phyloP scores from a whole-genome alignment of 257 asterid genomes.

The Rhazya stricta region DNA sequence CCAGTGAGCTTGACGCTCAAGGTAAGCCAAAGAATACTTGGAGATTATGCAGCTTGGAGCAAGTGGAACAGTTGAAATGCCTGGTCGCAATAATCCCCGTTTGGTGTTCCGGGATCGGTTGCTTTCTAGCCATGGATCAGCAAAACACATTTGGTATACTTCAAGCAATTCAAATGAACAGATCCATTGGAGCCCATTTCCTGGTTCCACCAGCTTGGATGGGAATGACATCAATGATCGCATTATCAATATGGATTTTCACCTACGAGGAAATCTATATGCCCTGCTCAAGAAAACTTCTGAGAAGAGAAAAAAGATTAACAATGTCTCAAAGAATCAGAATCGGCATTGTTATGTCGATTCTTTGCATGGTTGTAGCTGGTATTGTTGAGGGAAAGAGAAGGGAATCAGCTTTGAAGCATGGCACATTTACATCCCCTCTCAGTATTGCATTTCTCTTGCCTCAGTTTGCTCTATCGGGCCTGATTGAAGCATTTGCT shows the following conservation, averaged over 20 bases:
- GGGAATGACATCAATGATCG: slow-evolving; percentile 68
- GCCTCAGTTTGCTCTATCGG: slow-evolving; percentile 60
- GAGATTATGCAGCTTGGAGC: slow-evolving; percentile 59
- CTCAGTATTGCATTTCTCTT: slow-evolving; percentile 40
- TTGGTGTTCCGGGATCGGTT: slow-evolving; percentile 59
- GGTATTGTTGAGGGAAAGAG: slow-evolving; percentile 49
- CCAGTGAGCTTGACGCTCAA: slow-evolving; percentile 34
- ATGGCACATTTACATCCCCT: slow-evolving; percentile 39
- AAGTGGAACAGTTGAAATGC: slow-evolving; percentile 58
- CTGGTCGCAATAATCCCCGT: slow-evolving; percentile 53
- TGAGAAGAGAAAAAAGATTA: slow-evolving; percentile 38
- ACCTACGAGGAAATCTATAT: slow-evolving; percentile 51
- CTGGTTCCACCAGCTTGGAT: slow-evolving; percentile 77
- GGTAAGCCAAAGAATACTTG: slow-evolving; percentile 41
- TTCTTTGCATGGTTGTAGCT: slow-evolving; percentile 56
- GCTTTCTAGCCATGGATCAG: slow-evolving; percentile 71
- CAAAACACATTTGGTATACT: slow-evolving; percentile 55
- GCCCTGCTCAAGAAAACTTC: slow-evolving; percentile 28
- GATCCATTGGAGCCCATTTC: slow-evolving; percentile 41
- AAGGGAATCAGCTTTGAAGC: slow-evolving; percentile 32
- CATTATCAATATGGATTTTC: slow-evolving; percentile 63
- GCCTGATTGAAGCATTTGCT: slow-evolving; percentile 61
- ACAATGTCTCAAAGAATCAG: slow-evolving; percentile 34
- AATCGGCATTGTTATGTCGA: slow-evolving; percentile 49
- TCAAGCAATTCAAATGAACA: slow-evolving; percentile 62